phyloP scores from a whole-genome alignment of 345 rosid species.

The Populus ilicifolia region DNA sequence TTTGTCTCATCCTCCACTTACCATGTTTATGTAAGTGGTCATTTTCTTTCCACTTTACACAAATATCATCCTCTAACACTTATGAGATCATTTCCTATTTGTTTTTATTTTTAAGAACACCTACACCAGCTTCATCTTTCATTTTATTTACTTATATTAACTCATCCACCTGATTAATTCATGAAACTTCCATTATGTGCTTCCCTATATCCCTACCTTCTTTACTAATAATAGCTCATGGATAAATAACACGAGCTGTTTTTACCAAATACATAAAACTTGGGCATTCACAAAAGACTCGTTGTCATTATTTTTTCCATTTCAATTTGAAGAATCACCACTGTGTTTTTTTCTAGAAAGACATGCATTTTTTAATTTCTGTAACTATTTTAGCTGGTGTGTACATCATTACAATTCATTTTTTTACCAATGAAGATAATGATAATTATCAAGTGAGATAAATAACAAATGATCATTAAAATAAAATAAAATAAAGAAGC shows the following conservation, averaged over 20 bases:
- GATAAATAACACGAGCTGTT: background rate
- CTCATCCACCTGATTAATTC: background rate
- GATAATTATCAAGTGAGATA: too few species aligned
- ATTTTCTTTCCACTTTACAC: constrained; percentile 9
- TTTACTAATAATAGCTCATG: too few species aligned
- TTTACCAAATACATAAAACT: background rate
- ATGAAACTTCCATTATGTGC: background rate
- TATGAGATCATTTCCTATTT: constrained; percentile 21
- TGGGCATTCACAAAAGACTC: background rate
- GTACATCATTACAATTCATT: too few species aligned
- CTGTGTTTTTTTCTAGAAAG: background rate
- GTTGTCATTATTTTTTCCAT: background rate
- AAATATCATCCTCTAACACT: background rate
- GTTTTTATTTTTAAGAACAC: constrained; percentile 26
- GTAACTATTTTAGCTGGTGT: too few species aligned
- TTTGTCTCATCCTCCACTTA: background rate
- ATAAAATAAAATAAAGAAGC: too few species aligned
- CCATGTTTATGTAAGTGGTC: constrained; percentile 10
- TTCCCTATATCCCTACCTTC: too few species aligned
- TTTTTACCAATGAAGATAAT: too few species aligned
- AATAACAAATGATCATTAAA: too few species aligned
- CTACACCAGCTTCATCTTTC: background rate
- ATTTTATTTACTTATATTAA: background rate
- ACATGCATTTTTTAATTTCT: background rate
- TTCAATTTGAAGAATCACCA: background rate